These are phyloP conservation scores for Strobilomyces dryophilus DNA, from an alignment of 768 basidiomycete species.

Conservation along the genomic window DNA sequence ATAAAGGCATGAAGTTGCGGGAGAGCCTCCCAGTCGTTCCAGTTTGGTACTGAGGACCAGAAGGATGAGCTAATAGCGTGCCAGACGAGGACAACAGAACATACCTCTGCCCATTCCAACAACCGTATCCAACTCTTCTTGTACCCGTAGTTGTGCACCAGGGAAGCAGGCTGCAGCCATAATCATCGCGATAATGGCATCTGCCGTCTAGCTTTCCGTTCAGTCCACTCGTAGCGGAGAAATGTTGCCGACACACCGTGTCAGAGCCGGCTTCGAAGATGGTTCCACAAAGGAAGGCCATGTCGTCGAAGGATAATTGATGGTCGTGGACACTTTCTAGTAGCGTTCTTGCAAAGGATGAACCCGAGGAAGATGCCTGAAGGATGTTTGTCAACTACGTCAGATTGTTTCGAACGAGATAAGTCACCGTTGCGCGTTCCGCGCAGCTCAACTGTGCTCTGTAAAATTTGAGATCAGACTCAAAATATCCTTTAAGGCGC, in stretches of 20 bases:
- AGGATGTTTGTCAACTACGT: not conserved
- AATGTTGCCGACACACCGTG: conserved; percentile 31
- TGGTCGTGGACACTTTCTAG: conserved; percentile 46
- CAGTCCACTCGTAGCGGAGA: not conserved
- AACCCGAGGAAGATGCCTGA: conserved; percentile 11
- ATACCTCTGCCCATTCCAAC: conserved; percentile 38
- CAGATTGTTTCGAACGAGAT: not conserved
- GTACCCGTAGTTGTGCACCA: conserved; percentile 44
- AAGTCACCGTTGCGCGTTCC: conserved; percentile 38
- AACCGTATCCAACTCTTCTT: conserved; percentile 49
- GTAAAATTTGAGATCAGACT: conserved; percentile 49
- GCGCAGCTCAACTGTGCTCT: conserved; percentile 44
- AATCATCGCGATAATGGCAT: conserved; percentile 35
- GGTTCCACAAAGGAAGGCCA: conserved; percentile 54
- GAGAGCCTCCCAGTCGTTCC: conserved; percentile 31
- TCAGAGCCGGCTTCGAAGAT: conserved; percentile 62
- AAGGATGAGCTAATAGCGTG: not conserved
- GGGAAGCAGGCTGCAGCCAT: conserved; percentile 56
- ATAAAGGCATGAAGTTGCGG: conserved; percentile 36
- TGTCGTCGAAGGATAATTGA: conserved; percentile 48
- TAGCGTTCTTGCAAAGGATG: conserved; percentile 50
- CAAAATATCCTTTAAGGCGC: conserved; percentile 47
- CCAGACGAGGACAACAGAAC: not conserved
- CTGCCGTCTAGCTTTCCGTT: not conserved
- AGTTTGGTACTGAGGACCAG: conserved; percentile 31